Percentiles rank a stretch among this genome's conserved stretches.
phyloP scores from a whole-genome alignment of 2,329 filamentous ascomycete genomes.

The Alternaria sp. region DNA sequence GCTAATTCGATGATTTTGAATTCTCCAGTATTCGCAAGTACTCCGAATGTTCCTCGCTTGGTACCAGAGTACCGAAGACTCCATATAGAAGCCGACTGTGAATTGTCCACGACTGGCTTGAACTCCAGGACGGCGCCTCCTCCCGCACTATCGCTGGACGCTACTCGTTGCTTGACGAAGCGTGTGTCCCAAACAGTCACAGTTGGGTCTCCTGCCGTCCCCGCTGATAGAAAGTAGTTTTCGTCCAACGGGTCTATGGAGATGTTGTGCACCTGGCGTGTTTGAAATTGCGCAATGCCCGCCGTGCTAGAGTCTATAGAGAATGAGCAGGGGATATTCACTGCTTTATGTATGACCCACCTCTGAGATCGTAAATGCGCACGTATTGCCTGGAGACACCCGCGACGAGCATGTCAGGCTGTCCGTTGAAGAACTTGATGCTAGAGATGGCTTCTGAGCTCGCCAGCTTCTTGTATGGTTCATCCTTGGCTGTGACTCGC shows the following conservation, averaged over 20 bases:
- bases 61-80: constrained; percentile 66
- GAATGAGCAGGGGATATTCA: constrained; percentile 17
- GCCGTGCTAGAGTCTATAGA: constrained; percentile 48
- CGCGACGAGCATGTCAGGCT: constrained; percentile 75
- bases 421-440: constrained; percentile 80
- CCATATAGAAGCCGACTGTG: constrained; percentile 62
- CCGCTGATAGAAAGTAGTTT: constrained; percentile 83
- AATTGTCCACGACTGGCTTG: constrained; percentile 59
- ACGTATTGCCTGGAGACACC: constrained; percentile 78
- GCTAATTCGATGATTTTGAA: constrained; percentile 63
- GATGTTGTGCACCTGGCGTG: constrained; percentile 69
- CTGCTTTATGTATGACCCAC: constrained; percentile 54
- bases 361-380: constrained; percentile 78
- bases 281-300: constrained; percentile 58
- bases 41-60: constrained; percentile 63
- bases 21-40: constrained; percentile 65
- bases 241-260: constrained; percentile 80
- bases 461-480: constrained; percentile 63
- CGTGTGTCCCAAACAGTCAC: constrained; percentile 81
- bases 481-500: constrained; percentile 59
- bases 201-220: constrained; percentile 73
- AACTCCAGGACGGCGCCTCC: constrained; percentile 63
- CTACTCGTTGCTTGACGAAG: constrained; percentile 45
- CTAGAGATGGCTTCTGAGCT: constrained; percentile 77
- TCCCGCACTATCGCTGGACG: constrained; percentile 59